Base-by-base conservation (phyloP, 192 early-diverging fungal species). In the Linnemannia zychae region DNA sequence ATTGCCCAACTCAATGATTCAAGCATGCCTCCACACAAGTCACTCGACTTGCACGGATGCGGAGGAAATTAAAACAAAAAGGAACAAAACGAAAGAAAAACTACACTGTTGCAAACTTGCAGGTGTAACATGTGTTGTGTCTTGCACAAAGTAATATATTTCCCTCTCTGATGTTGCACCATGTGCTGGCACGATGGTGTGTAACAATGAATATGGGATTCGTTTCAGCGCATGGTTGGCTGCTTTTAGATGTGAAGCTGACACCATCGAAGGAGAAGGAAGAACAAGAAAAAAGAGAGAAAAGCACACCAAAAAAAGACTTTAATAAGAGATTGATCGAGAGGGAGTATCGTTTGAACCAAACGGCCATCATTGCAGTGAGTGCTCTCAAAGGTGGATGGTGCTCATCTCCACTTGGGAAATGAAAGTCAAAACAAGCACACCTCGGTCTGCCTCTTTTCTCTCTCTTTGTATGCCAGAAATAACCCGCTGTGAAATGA, bases 351-450 rank as follows among this genome's bases (percentile, higher is more conserved):
- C 50, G 7, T n/a, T 9, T 31, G 53, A 6, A 28, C n/a, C 53
- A 63, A 63, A 63, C 57, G 57, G 57, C 57, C 57, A 63, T 63
- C 28, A 44, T 44, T 9, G 9, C 40, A 31, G 57, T 28, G 28
- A 31, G 53, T 60, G 48, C 48, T 49, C 48, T 11, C 48, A 31
- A 24, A 28, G 53, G 53, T 60, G 24, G 53, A 60, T n/a, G 53
- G 24, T 60, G 57, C 57, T 63, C 28, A 63, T 31, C 20, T 31
- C 13, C 13, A 12, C 15, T 12, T 63, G 57, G 57, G 57, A 63
- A 63, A 63, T 63, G 57, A 63, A 63, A 63, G 57, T 28, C 57
- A 63, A 63, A 49, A n/a, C n/a, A n/a, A n/a, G n/a, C n/a, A 63
- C 24, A 31, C 28, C 24, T 63, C 28, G 15, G 28, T 12, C n/a